Base-by-base conservation (phyloP, 108 stramenopile species). In the Nannochloropsis gaditana region DNA sequence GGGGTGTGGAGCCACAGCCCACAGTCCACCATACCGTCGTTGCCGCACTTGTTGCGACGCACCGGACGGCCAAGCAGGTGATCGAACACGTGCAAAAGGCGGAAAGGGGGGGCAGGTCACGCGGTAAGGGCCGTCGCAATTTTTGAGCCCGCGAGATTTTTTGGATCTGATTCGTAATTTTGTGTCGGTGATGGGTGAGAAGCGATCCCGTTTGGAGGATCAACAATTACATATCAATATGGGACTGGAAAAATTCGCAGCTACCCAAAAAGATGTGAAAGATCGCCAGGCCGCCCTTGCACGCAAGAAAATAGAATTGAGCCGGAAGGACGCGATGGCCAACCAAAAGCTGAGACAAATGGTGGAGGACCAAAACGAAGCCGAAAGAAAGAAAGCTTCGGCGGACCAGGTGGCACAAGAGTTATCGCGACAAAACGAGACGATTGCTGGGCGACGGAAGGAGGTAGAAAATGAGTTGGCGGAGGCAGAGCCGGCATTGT, bases 261-360 rank as follows among this genome's bases (percentile, higher is more conserved):
- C 96, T 85, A 97, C 99, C 5, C 95, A 96, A 89, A 94, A 94
- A 59, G 93, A 94, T 90, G 98, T 98, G 45, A 95, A 94, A 47
- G 94, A 95, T 83, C 85, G 98, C 45, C 94, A 97, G 86, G 87
- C 11, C 19, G 80, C 80, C 11, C 21, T 80, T 11, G 41, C 80
- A 8, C 44, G 42, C 9, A 44, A 41, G 10, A 84, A 44, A 21
- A 9, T 19, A 41, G 95, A 94, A 80, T 92, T 99, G 15, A 85
- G 91, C 19, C 92, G 93, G 79, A 96, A 98, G 90, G 96, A 99
- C 83, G 88, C 84, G 9, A 89, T 94, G 21, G 99, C 97, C 8
- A 97, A 97, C 87, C 91, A 93, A 31, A 99, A 99, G 91, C 93
- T 99, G 8, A 94, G 95, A 86, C 95, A 96, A 87, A 99, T 99